These are phyloP conservation scores for Fagopyrum tataricum DNA, from an alignment of 148 eudicot species.

Conservation along the genomic window DNA sequence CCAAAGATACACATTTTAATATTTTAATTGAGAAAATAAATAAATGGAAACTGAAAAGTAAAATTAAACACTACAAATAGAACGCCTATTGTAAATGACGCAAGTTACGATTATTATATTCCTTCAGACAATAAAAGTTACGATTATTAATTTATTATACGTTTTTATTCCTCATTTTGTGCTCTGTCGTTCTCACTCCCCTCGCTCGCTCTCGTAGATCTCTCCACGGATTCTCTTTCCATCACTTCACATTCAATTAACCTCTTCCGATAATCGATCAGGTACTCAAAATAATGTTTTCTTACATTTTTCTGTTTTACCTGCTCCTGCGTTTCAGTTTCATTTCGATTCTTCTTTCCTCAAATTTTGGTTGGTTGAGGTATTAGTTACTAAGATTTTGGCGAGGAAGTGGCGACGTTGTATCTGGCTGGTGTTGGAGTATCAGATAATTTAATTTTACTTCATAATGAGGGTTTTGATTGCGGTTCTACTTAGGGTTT, in stretches of 20 bases:
- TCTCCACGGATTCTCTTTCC: constrained; percentile 3
- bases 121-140: background rate
- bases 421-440: background rate
- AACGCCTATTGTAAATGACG: background rate
- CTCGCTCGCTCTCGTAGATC: constrained; percentile 6
- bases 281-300: background rate
- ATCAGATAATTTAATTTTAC: background rate
- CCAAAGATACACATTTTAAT: background rate
- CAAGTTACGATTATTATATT: background rate
- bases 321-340: constrained; percentile 1
- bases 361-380: background rate
- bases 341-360: background rate
- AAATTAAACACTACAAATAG: background rate
- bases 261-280: constrained; percentile 7
- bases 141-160: background rate
- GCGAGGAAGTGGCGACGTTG: constrained; percentile 6
- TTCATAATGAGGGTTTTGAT: background rate
- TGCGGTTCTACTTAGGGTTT: background rate
- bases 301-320: background rate
- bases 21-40: background rate
- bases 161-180: background rate
- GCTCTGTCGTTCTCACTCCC: constrained; percentile 8
- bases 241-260: background rate
- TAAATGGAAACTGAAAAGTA: background rate
- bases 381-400: background rate